Evolutionary conservation across 2,329 filamentous ascomycete genomes (phyloP).

Genomic region (Alternaria sp.): DNA sequence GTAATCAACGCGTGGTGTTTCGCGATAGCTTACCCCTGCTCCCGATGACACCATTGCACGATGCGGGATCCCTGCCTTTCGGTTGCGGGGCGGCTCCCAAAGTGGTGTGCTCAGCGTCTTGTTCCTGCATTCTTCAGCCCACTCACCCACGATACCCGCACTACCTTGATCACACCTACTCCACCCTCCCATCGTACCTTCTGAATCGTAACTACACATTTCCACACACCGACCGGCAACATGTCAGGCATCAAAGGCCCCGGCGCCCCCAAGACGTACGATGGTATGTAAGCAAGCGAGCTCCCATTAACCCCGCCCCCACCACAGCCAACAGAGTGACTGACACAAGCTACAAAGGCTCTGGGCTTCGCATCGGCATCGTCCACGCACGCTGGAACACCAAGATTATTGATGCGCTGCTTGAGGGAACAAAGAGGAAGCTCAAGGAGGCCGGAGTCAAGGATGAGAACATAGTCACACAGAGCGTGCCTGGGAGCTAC

Average conservation of each 20-base stretch:
- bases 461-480: slow-evolving; percentile 85
- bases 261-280: slow-evolving; percentile 65
- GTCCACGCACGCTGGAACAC: slow-evolving; percentile 96
- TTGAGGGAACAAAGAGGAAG: slow-evolving; percentile 80
- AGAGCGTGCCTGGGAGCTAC: slow-evolving; percentile 93
- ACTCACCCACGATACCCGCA: slow-evolving; percentile 12
- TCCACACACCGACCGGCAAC: not conserved
- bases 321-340: slow-evolving; percentile 4
- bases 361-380: slow-evolving; percentile 85
- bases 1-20: slow-evolving; percentile 4
- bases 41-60: slow-evolving; percentile 24
- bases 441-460: slow-evolving; percentile 82
- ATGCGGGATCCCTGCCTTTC: slow-evolving; percentile 20
- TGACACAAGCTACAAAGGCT: slow-evolving; percentile 48
- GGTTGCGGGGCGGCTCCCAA: slow-evolving; percentile 27
- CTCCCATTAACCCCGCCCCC: slow-evolving; percentile 10
- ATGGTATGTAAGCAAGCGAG: slow-evolving; percentile 57
- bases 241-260: slow-evolving; percentile 71
- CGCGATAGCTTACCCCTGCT: slow-evolving; percentile 10
- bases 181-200: not conserved
- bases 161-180: not conserved
- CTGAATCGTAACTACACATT: not conserved
- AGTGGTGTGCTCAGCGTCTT: slow-evolving; percentile 5
- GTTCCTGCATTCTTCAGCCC: slow-evolving; percentile 42
- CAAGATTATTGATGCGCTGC: slow-evolving; percentile 84